Percentiles rank a stretch among this genome's conserved stretches.
Evolutionary conservation across 331 rosid genomes (phyloP).

Genomic region (Telfairia occidentalis): DNA sequence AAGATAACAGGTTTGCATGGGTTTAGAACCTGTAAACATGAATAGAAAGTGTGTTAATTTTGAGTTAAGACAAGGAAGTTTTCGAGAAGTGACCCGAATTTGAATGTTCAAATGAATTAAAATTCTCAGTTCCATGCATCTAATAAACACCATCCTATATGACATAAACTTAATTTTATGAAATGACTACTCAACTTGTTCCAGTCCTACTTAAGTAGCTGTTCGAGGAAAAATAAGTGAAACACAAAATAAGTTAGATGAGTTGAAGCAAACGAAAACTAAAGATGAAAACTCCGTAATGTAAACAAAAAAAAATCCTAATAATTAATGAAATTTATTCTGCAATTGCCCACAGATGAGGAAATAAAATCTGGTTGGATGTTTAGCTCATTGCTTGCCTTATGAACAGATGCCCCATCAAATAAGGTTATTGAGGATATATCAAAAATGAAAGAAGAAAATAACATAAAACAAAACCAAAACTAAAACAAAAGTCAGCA

Average conservation of each 20-base stretch:
- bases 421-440: not conserved
- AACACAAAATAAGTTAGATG: not conserved
- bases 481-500: not conserved
- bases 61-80: not conserved
- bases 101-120: not conserved
- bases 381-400: not conserved
- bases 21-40: constrained; percentile 55
- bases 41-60: not conserved
- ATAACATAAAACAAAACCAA: not conserved
- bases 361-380: not conserved
- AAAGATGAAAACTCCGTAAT: not conserved
- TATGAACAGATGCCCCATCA: not conserved
- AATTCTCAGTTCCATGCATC: not conserved
- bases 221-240: not conserved
- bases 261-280: not conserved
- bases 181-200: not conserved
- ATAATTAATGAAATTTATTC: not conserved
- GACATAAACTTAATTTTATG: not conserved
- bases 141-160: not conserved
- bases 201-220: not conserved
- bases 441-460: not conserved
- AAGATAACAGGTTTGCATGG: constrained; percentile 76
- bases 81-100: not conserved
- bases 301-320: not conserved
- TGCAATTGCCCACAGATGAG: not conserved